Evolutionary conservation across 1,139 yeast species (phyloP).

Genomic region (Yamadazyma conglobata): DNA sequence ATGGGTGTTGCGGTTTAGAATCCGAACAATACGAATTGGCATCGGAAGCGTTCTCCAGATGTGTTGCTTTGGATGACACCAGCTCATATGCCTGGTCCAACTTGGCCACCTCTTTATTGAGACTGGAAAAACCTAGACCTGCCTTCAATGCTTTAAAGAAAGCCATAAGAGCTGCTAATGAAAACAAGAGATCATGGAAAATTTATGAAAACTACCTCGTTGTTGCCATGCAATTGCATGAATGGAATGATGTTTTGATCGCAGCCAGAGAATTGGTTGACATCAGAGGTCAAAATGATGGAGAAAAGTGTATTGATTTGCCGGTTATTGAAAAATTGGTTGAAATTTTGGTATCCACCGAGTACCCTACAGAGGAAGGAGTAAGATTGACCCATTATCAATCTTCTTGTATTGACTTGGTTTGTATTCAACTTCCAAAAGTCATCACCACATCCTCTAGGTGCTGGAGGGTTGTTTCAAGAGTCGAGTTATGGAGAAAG

Average conservation of each 20-base stretch:
- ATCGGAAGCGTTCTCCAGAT: conserved; percentile 88
- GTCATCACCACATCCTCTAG: conserved; percentile 69
- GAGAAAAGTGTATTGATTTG: conserved; percentile 70
- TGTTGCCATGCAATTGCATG: conserved; percentile 75
- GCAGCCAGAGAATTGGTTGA: conserved; percentile 60
- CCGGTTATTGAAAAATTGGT: conserved; percentile 74
- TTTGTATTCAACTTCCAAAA: conserved; percentile 62
- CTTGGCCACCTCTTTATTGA: conserved; percentile 74
- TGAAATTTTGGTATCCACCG: conserved; percentile 55
- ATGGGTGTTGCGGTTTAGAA: conserved; percentile 89
- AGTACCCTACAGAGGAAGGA: conserved; percentile 43
- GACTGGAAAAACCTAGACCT: conserved; percentile 61
- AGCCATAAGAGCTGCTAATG: conserved; percentile 68
- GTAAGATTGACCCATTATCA: conserved; percentile 56
- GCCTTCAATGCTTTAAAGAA: conserved; percentile 81
- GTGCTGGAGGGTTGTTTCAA: conserved; percentile 80
- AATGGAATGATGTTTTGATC: conserved; percentile 83
- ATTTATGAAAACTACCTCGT: conserved; percentile 84
- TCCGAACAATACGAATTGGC: conserved; percentile 70
- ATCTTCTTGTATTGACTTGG: conserved; percentile 61
- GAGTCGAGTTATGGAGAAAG: conserved; percentile 82
- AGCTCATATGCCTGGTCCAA: conserved; percentile 94
- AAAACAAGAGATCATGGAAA: conserved; percentile 73
- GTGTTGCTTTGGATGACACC: conserved; percentile 81
- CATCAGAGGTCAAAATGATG: conserved; percentile 49